Base-by-base conservation (phyloP, 2,329 filamentous ascomycete genomes). In the Hypomyces perniciosus region DNA sequence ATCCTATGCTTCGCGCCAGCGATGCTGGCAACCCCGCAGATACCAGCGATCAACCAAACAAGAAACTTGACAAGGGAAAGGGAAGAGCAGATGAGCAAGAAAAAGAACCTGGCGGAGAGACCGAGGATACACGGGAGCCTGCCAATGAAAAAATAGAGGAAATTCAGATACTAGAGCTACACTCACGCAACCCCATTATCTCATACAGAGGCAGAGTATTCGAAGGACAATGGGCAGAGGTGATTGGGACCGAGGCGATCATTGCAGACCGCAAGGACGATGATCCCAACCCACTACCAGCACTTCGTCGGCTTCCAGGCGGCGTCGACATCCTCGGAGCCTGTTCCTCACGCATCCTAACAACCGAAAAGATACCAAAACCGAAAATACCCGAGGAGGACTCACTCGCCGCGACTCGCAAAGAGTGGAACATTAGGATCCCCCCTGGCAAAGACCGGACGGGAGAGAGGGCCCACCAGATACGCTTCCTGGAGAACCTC, bases 161-260 rank as follows among this genome's bases (percentile, higher is more conserved):
- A 37, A 79, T 96, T 5, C 90, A 96, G 62, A 84, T 96, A 46
- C 74, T 93, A n/a, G 90, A 89, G 29, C 76, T 96, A 4, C 86
- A 95, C 66, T 85, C 85, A 1, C 62, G 71, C 2, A 85, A 87
- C 44, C 92, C 92, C 0, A 72, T 96, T 29, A 77, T 96, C 53
- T 86, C 86, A 26, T 95, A 95, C 68, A 79, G 85, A 52, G 87
- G 86, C 30, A 81, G 85, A 55, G 73, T 95, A 26, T 93, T 91
- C 64, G 83, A 82, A 56, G 92, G 90, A 57, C 72, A 81, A 42
- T 97, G 92, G 92, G 80, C 82, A 8, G 83, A 88, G 54, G 86
- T 90, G 53, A 80, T 95, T 40, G 92, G 92, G 34, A 95, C 90
- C 0, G 89, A 95, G 58, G 72, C 91, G 56, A 79, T 95, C 39